A percentile compares a stretch with the other conserved stretches of the same genome.
Evolutionary conservation across 139 green algal species (phyloP).

Genomic region (Haematococcus sp.): DNA sequence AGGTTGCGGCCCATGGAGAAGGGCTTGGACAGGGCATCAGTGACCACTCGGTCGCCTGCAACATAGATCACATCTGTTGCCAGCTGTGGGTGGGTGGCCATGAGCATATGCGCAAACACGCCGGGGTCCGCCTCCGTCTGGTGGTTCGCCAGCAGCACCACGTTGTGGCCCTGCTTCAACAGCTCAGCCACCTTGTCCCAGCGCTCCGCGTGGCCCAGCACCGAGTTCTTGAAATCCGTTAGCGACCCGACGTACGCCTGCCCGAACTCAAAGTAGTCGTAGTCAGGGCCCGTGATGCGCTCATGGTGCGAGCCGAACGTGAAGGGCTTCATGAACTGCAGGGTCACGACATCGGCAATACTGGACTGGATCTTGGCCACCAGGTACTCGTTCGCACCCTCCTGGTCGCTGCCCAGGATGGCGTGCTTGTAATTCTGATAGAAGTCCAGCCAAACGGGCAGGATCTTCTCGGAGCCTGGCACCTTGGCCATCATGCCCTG

Average conservation of each 20-base stretch:
- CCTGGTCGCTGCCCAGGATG: constrained; percentile 51
- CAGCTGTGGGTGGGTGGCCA: constrained; percentile 75
- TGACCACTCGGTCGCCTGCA: constrained; percentile 90
- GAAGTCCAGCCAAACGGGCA: constrained; percentile 74
- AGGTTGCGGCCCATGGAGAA: constrained; percentile 99
- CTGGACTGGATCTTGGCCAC: constrained; percentile 56
- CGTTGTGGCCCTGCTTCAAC: constrained; percentile 84
- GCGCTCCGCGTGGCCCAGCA: constrained; percentile 69
- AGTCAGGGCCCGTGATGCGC: constrained; percentile 75
- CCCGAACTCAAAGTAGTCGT: constrained; percentile 95
- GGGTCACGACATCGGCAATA: constrained; percentile 55
- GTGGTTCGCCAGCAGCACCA: constrained; percentile 97
- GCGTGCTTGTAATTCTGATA: constrained; percentile 85
- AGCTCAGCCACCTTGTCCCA: constrained; percentile 51
- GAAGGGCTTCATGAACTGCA: constrained; percentile 69
- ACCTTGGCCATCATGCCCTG: too few species aligned
- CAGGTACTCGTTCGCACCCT: constrained; percentile 54
- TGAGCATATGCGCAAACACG: constrained; percentile 93
- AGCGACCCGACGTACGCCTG: constrained; percentile 89
- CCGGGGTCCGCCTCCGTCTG: constrained; percentile 96
- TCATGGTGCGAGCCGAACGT: constrained; percentile 89
- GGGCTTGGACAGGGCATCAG: constrained; percentile 94
- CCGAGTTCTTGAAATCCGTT: constrained; percentile 86
- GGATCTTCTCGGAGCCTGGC: constrained; percentile 27
- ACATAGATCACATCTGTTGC: constrained; percentile 84